phyloP scores from a whole-genome alignment of 108 stramenopile genomes.

The Nitzschia putrida region DNA sequence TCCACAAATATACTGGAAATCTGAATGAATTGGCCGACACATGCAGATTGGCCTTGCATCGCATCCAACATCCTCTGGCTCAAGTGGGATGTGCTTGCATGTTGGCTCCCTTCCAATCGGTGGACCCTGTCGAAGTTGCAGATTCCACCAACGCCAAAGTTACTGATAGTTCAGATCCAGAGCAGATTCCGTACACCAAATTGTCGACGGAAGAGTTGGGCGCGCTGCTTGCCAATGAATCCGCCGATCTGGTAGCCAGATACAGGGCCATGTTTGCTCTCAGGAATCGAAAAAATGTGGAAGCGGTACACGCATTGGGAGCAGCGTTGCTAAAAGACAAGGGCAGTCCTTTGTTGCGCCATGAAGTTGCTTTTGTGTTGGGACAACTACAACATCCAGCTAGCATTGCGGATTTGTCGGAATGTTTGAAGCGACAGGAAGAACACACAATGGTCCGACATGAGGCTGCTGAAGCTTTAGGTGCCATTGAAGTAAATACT shows the following conservation, averaged over 20 bases:
- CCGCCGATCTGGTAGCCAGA: conserved; percentile 83
- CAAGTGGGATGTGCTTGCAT: conserved; percentile 78
- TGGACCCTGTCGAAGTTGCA: conserved; percentile 82
- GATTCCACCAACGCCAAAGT: too few species aligned
- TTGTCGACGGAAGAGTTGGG: conserved; percentile 65
- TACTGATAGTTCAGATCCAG: conserved; percentile 44
- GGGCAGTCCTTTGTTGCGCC: conserved; percentile 87
- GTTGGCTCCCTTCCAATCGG: conserved; percentile 76
- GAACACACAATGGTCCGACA: conserved; percentile 98
- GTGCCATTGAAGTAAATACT: conserved; percentile 80
- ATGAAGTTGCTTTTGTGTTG: conserved; percentile 99
- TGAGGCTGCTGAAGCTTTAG: conserved; percentile 98
- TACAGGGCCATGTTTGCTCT: conserved; percentile 98
- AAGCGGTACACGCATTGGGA: conserved; percentile 80
- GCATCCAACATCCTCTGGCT: conserved; percentile 35
- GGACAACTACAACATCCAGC: conserved; percentile 94
- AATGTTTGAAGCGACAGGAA: conserved; percentile 56
- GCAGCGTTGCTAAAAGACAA: conserved; percentile 70
- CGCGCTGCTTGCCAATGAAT: conserved; percentile 64
- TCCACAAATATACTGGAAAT: conserved; percentile 40
- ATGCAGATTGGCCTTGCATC: conserved; percentile 84
- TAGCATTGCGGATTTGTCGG: conserved; percentile 75
- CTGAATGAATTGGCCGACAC: conserved; percentile 88
- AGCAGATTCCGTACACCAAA: conserved; percentile 32
- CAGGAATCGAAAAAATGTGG: conserved; percentile 87